These are phyloP conservation scores for Medakamo hakoo DNA, from an alignment of 139 green algal genomes.

Conservation along the genomic window DNA sequence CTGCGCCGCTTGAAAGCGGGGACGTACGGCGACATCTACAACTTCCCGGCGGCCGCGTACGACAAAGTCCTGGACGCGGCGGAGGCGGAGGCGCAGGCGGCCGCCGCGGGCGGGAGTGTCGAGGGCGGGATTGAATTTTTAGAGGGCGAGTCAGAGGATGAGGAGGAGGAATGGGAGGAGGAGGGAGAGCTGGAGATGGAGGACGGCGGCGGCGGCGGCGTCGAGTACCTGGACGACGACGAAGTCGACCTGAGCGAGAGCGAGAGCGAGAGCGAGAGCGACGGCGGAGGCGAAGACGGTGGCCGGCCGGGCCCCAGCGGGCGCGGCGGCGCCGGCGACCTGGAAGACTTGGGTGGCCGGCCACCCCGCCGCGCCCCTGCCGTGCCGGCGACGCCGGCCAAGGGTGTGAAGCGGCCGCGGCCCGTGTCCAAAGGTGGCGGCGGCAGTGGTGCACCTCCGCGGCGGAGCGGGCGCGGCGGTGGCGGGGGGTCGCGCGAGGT, in stretches of 20 bases:
- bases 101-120: conserved; percentile 5
- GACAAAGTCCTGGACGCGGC: conserved; percentile 37
- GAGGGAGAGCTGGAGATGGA: conserved; percentile 54
- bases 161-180: conserved; percentile 30
- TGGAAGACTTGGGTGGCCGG: background rate
- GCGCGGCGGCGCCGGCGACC: too few species aligned
- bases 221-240: conserved; percentile 17
- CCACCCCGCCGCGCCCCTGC: too few species aligned
- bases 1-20: conserved; percentile 78
- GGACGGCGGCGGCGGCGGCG: conserved; percentile 13
- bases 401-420: background rate
- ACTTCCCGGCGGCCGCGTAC: conserved; percentile 87
- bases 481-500: background rate
- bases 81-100: conserved; percentile 6
- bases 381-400: background rate
- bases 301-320: conserved; percentile 1
- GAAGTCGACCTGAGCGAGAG: conserved; percentile 18
- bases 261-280: background rate
- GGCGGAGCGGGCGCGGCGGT: background rate
- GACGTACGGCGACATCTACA: conserved; percentile 99
- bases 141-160: conserved; percentile 4
- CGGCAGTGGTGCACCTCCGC: too few species aligned
- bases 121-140: conserved; percentile 2
- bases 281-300: conserved; percentile 4
- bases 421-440: too few species aligned